These are phyloP conservation scores for Xylariaceae sp. DNA, from an alignment of 2,329 filamentous ascomycete genomes.

Conservation along the genomic window DNA sequence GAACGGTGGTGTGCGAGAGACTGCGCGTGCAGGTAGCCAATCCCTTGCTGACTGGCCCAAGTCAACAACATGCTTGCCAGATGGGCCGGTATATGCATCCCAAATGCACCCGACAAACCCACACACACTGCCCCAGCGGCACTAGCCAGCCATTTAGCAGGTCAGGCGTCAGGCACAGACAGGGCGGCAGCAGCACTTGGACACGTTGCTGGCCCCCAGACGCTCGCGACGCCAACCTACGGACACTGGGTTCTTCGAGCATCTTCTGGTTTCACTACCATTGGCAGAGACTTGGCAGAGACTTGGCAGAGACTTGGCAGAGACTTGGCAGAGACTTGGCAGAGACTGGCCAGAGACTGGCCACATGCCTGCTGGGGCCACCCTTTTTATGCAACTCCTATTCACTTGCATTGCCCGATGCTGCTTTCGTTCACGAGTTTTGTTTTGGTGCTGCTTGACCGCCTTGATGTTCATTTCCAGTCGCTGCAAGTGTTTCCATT, in stretches of 20 bases:
- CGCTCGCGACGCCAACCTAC: constrained; percentile 16
- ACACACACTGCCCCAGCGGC: too few relatives aligned
- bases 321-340: constrained; percentile 21
- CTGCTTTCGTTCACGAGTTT: constrained; percentile 11
- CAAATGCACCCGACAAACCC: too few relatives aligned
- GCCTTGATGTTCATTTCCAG: constrained; percentile 17
- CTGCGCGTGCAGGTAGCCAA: constrained; percentile 8
- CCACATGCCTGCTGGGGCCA: constrained; percentile 13
- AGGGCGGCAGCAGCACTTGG: constrained; percentile 20
- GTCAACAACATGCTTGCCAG: constrained; percentile 23
- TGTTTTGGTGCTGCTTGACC: constrained; percentile 3
- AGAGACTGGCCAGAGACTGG: constrained; percentile 4
- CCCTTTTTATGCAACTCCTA: constrained; percentile 37
- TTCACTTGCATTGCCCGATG: constrained; percentile 34
- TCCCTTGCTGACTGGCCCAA: constrained; percentile 14
- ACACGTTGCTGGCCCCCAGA: constrained; percentile 28
- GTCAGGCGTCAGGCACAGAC: constrained; percentile 17
- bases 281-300: constrained; percentile 20
- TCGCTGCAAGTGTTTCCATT: background rate
- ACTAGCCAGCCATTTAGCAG: constrained; percentile 12
- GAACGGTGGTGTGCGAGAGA: constrained; percentile 14
- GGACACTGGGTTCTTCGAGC: constrained; percentile 35
- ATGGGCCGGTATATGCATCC: too few relatives aligned
- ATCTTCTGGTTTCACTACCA: constrained; percentile 39
- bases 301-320: constrained; percentile 20